These are phyloP conservation scores for Salvia miltiorrhiza DNA, from an alignment of 257 asterid species.

Conservation along the genomic window DNA sequence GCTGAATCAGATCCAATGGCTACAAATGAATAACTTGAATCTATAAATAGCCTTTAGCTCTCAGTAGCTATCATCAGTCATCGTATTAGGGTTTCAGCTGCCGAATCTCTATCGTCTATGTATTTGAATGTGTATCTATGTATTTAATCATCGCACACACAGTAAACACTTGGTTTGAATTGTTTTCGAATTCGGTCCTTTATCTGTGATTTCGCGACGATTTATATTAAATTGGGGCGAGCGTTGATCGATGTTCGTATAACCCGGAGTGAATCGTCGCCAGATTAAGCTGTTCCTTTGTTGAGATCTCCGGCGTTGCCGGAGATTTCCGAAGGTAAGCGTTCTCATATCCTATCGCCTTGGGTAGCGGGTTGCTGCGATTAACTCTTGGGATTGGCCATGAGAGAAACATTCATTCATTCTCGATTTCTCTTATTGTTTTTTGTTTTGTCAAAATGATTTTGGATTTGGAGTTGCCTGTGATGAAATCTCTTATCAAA, in stretches of 20 bases:
- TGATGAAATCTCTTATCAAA: not conserved
- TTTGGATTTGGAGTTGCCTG: not conserved
- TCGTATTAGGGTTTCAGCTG: not conserved
- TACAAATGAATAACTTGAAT: not conserved
- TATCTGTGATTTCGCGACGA: constrained; percentile 15
- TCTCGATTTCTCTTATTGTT: not conserved
- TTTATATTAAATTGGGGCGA: constrained; percentile 27
- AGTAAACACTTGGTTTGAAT: not conserved
- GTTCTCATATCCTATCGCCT: constrained; percentile 74
- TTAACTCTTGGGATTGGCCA: constrained; percentile 70
- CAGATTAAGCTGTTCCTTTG: constrained; percentile 28
- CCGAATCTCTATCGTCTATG: too few species aligned
- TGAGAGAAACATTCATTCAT: constrained; percentile 42
- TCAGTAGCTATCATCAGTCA: not conserved
- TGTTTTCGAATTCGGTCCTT: not conserved
- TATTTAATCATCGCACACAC: too few species aligned
- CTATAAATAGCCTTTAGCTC: not conserved
- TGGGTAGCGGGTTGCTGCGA: constrained; percentile 57
- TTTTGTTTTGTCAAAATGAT: not conserved
- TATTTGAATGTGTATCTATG: too few species aligned
- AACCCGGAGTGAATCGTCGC: constrained; percentile 30
- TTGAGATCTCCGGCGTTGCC: constrained; percentile 24
- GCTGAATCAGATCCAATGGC: constrained; percentile 7
- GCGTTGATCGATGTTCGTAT: constrained; percentile 28
- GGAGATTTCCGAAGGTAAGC: constrained; percentile 29